A percentile compares a stretch with the other conserved stretches of the same genome.
Conservation (phyloP, 164 flowering plant genomes). For the Cinnamomum chago region DNA sequence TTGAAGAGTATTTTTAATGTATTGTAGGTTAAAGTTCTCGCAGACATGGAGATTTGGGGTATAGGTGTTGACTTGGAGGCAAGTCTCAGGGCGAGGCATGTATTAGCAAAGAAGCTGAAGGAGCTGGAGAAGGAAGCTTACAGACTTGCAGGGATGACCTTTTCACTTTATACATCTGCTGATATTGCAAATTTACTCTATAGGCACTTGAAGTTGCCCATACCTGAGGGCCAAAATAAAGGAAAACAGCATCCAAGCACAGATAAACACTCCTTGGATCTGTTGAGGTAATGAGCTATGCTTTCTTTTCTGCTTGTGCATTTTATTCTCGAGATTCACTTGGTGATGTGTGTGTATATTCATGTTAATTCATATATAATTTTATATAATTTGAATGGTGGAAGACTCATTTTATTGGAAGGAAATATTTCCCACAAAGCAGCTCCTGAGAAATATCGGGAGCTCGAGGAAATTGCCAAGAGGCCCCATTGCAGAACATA, state of each 20-base stretch:
- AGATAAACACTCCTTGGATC: constrained; percentile 85
- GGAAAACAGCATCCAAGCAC: constrained; percentile 94
- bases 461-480: too few relatives aligned
- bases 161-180: constrained; percentile 73
- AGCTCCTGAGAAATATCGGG: too few relatives aligned
- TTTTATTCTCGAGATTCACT: too few relatives aligned
- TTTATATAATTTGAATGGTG: too few relatives aligned
- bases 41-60: constrained; percentile 94
- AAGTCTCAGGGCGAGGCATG: constrained; percentile 66
- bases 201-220: constrained; percentile 75
- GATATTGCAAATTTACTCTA: constrained; percentile 88
- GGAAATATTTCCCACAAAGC: too few relatives aligned
- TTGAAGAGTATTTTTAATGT: background rate
- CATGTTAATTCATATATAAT: too few relatives aligned
- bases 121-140: constrained; percentile 83
- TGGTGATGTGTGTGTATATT: background rate
- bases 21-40: constrained; percentile 78
- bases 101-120: constrained; percentile 61
- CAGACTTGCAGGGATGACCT: constrained; percentile 74
- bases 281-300: constrained; percentile 51
- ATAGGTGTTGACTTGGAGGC: constrained; percentile 96
- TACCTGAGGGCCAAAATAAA: constrained; percentile 64
- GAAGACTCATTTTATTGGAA: too few relatives aligned
- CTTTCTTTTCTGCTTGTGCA: background rate
- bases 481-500: too few relatives aligned